These are phyloP conservation scores for Termitomyces bulborhizus DNA, from an alignment of 768 basidiomycete species.

Conservation along the genomic window DNA sequence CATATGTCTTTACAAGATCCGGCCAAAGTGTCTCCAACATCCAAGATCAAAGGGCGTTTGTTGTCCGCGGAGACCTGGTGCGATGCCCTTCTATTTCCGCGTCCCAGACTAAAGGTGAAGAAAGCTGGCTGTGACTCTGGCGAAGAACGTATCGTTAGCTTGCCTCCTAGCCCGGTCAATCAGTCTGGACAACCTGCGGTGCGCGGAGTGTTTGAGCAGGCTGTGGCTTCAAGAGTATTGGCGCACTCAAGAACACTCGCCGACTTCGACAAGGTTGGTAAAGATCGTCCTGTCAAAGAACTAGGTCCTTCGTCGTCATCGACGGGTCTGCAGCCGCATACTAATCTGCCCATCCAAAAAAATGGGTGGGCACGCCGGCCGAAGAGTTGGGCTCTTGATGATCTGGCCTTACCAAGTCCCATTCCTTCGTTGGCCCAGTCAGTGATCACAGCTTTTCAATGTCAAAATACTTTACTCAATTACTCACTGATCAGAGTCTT, in stretches of 20 bases:
- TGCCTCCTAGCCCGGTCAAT: constrained; percentile 39
- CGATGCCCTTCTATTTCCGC: constrained; percentile 71
- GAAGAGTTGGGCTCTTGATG: constrained; percentile 56
- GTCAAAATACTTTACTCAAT: background rate
- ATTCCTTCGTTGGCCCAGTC: constrained; percentile 52
- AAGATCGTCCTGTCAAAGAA: background rate
- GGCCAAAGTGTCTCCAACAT: constrained; percentile 8
- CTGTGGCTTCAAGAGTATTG: constrained; percentile 38
- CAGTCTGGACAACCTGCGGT: constrained; percentile 5
- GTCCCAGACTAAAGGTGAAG: constrained; percentile 60
- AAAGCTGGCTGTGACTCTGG: constrained; percentile 16
- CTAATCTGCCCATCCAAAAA: background rate
- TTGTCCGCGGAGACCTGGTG: constrained; percentile 76
- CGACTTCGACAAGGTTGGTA: constrained; percentile 20
- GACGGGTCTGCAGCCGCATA: background rate
- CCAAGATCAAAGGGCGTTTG: constrained; percentile 57
- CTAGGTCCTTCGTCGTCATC: background rate
- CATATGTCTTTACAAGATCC: constrained; percentile 1
- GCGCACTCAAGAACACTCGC: constrained; percentile 42
- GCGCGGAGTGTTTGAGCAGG: constrained; percentile 15
- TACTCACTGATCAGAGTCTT: constrained; percentile 45
- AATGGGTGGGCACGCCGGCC: constrained; percentile 30
- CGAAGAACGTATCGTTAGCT: constrained; percentile 37
- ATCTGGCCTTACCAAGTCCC: constrained; percentile 52
- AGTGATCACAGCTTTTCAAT: constrained; percentile 11